Evolutionary conservation across 345 rosid species (phyloP).

Genomic region (Heritiera fomes): DNA sequence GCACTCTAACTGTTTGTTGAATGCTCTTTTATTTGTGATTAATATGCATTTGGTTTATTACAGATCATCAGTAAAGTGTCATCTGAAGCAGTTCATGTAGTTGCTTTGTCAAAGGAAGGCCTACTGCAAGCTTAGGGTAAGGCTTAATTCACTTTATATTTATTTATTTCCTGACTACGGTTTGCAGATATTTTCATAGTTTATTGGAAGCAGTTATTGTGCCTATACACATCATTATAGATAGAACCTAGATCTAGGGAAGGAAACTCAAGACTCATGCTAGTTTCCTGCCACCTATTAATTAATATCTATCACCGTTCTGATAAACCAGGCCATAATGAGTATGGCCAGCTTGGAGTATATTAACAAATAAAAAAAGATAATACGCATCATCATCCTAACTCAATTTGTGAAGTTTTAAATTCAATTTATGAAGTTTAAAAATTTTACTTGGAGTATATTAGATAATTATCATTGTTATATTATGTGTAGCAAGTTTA

Average conservation of each 20-base stretch:
- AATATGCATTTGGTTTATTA: constrained; percentile 16
- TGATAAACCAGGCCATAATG: constrained; percentile 80
- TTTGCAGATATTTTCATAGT: neutral
- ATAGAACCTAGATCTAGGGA: constrained; percentile 21
- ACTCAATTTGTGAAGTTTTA: no score
- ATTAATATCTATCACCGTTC: constrained; percentile 22
- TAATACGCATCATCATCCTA: no score
- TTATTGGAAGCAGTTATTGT: constrained; percentile 2
- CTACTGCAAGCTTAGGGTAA: constrained; percentile 94
- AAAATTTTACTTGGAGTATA: no score
- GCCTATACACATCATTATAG: constrained; percentile 9
- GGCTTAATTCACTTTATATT: constrained; percentile 15
- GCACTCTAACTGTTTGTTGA: constrained; percentile 3
- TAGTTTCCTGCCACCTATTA: constrained; percentile 23
- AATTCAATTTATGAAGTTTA: no score
- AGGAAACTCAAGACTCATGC: constrained; percentile 6
- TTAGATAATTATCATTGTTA: no score
- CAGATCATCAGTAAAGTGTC: constrained; percentile 79
- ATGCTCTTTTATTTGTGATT: neutral
- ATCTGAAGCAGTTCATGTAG: constrained; percentile 92
- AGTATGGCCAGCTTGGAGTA: constrained; percentile 95
- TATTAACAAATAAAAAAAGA: constrained; percentile 30
- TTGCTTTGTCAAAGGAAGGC: constrained; percentile 88
- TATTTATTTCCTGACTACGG: constrained; percentile 8
- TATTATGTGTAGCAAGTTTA: no score